These are phyloP conservation scores for Alternaria triticina DNA, from an alignment of 2,329 filamentous ascomycete genomes.

Conservation along the genomic window DNA sequence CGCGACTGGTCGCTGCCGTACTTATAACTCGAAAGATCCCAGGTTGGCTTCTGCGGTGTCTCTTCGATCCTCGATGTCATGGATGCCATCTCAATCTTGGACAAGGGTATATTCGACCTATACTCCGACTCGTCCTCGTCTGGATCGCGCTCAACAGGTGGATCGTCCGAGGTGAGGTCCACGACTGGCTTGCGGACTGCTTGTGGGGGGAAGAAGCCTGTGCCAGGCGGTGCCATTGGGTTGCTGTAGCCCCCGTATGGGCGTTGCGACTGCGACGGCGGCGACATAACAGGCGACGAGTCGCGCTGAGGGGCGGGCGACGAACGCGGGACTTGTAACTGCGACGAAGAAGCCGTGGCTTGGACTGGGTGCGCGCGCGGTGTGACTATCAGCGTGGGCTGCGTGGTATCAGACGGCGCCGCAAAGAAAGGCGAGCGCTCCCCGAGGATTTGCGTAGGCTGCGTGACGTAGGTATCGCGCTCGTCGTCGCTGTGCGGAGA, in stretches of 20 bases:
- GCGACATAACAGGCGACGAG: constrained; percentile 49
- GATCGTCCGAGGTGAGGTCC: constrained; percentile 54
- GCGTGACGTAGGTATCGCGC: constrained; percentile 57
- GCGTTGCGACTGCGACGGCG: constrained; percentile 68
- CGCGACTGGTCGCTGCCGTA: constrained; percentile 29
- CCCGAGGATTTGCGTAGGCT: constrained; percentile 39
- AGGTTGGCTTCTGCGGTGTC: constrained; percentile 42
- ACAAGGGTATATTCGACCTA: constrained; percentile 66
- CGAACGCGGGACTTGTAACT: constrained; percentile 86
- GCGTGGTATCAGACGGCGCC: constrained; percentile 52
- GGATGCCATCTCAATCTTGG: constrained; percentile 55
- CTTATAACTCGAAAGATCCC: constrained; percentile 34
- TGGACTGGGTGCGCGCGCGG: constrained; percentile 44
- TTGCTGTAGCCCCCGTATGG: constrained; percentile 65
- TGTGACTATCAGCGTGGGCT: constrained; percentile 66
- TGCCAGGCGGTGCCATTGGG: constrained; percentile 79
- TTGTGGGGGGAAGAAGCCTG: constrained; percentile 62
- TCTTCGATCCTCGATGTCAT: constrained; percentile 37
- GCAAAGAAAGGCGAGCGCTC: constrained; percentile 38
- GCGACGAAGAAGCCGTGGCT: constrained; percentile 29
- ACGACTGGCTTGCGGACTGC: constrained; percentile 50
- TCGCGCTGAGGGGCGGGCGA: constrained; percentile 66
- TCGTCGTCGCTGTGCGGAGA: constrained; percentile 54
- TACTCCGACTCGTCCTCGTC: constrained; percentile 49
- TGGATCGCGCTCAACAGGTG: constrained; percentile 56